Evolutionary conservation across 2,329 filamentous ascomycete species (phyloP).

Genomic region (Paecilomyces fulvus): DNA sequence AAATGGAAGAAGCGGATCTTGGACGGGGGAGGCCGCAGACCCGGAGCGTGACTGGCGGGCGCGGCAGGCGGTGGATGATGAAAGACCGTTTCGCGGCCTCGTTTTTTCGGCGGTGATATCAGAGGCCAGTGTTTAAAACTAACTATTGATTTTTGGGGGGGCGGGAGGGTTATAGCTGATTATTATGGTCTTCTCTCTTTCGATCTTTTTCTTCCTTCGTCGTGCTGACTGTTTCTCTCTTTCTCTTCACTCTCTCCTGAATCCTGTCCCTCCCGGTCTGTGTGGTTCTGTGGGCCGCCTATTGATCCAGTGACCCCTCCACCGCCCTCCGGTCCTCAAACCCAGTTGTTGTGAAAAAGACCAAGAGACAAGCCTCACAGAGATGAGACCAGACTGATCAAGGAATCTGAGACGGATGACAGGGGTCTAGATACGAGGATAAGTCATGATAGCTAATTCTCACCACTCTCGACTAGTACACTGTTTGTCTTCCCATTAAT

Average conservation of each 20-base stretch:
- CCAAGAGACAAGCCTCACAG: neutral
- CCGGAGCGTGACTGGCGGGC: constrained; percentile 4
- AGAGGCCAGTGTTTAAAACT: neutral
- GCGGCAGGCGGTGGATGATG: constrained; percentile 5
- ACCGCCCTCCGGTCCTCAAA: constrained; percentile 19
- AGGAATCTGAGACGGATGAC: too few relatives aligned
- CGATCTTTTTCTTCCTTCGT: neutral
- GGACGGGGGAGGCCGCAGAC: constrained; percentile 2
- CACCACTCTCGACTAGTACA: too few relatives aligned
- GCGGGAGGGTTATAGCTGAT: too few relatives aligned
- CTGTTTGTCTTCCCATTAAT: too few relatives aligned
- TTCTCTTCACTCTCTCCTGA: neutral
- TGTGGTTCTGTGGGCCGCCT: constrained; percentile 33
- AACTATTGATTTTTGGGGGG: too few relatives aligned
- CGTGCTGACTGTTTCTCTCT: neutral
- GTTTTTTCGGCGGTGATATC: neutral
- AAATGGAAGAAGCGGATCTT: constrained; percentile 3
- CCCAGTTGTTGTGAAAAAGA: neutral
- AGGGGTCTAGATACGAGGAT: too few relatives aligned
- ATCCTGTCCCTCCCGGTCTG: constrained; percentile 10
- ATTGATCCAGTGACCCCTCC: constrained; percentile 25
- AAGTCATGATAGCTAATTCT: too few relatives aligned
- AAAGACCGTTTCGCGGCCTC: neutral
- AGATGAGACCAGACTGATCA: too few relatives aligned
- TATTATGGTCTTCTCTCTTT: neutral